Base-by-base conservation (phyloP, 31 red algal genomes). In the Bonnemaisonia californica region DNA sequence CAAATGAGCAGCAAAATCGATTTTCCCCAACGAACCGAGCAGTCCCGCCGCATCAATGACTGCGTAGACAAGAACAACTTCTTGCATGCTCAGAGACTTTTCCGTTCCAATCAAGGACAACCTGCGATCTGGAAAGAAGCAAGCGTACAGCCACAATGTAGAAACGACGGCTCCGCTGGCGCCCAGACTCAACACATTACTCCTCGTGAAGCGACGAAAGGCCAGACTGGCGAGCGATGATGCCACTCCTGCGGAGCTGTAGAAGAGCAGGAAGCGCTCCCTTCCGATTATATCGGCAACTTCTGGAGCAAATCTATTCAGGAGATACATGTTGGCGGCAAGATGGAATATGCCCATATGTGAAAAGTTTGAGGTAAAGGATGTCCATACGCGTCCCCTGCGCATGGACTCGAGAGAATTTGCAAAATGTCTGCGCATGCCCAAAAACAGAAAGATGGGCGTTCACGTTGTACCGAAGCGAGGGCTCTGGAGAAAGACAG, bases 1-100 rank as follows among this genome's bases (percentile, higher is more conserved):
- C 16, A 93, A 56, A 56, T 93, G 90, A 21, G 82, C 90, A n/a
- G 90, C 90, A 70, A 87, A 87, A 56, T 93, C 90, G 66, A 93
- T 87, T 57, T 87, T 93, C 9, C 77, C 82, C n/a, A 74, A 71
- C 31, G 77, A 82, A 29, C 83, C 83, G 1, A 93, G 71, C 55
- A 93, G 67, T 29, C 90, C 90, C 13, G 83, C 83, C 38, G 77
- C 82, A 74, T 93, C 90, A 54, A 93, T 80, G 21, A 93, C 63
- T n/a, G 83, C 66, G 60, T 76, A 87, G 28, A 68, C 79, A 24
- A 86, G 31, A 28, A 79, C 82, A 22, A 93, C 57, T 38, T 85
- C 82, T 68, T 93, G 81, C 88, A 84, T 84, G 12, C 77, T 72
- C 32, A 85, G 4, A 28, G 68, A 41, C 59, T 86, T 30, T 0